These are phyloP conservation scores for Rutstroemia sydowiana DNA, from an alignment of 2,329 filamentous ascomycete genomes.

Conservation along the genomic window DNA sequence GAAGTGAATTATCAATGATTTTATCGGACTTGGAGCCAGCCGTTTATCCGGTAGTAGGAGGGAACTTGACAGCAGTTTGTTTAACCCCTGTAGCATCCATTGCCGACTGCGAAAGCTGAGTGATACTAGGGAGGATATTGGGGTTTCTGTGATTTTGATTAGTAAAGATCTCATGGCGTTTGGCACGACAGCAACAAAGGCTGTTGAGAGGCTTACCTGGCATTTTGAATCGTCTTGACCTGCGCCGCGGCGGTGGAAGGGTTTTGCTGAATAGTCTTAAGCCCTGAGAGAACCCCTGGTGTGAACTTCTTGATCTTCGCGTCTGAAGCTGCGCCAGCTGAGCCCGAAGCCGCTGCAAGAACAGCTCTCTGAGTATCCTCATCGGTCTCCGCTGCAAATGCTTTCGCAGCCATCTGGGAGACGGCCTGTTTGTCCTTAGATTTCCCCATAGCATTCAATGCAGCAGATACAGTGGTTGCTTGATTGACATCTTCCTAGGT, in stretches of 20 bases:
- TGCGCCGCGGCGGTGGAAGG: not conserved
- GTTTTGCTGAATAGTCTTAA: conserved; percentile 17
- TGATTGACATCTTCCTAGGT: no score
- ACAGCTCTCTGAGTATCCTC: conserved; percentile 22
- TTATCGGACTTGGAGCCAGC: not conserved
- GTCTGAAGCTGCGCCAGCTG: conserved; percentile 17
- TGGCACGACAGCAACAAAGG: no score
- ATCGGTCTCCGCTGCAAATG: conserved; percentile 22
- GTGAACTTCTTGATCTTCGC: conserved; percentile 24
- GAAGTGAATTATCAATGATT: not conserved
- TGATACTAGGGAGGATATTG: conserved; percentile 25
- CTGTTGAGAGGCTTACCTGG: not conserved
- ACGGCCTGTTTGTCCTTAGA: conserved; percentile 13
- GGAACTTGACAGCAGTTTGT: conserved; percentile 15
- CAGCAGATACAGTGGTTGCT: conserved; percentile 22
- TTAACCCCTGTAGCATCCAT: conserved; percentile 14
- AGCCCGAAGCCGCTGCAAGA: conserved; percentile 18
- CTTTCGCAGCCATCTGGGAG: conserved; percentile 16
- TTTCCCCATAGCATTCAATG: conserved; percentile 17
- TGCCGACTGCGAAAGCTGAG: conserved; percentile 22
- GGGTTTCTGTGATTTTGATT: conserved; percentile 16
- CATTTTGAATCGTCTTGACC: conserved; percentile 10
- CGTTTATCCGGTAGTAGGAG: conserved; percentile 17
- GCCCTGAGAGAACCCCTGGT: conserved; percentile 18
- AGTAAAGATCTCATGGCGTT: not conserved